Evolutionary conservation across 2,329 filamentous ascomycete genomes (phyloP), one percentile per base, ranked within the genome.

Genomic region (Diaporthe vaccinii): DNA sequence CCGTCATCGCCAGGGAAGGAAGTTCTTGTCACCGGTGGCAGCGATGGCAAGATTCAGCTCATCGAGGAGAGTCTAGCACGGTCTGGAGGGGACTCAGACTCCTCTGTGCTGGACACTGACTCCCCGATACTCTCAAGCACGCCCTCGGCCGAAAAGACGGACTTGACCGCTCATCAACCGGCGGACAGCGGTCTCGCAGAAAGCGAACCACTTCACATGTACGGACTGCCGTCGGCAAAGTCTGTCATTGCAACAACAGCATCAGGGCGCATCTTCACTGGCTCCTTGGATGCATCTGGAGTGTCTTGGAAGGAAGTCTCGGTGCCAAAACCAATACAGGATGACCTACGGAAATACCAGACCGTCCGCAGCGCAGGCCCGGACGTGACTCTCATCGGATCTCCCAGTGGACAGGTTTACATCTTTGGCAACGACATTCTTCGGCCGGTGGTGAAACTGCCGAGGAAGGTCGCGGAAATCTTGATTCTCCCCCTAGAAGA

Each of bases 11-110:
- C 39, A 15, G 36, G 20, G 1, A 75, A 36, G 31, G 69, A 67
- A 4, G 77, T 88, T 1, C 82, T 95, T 28, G 92, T 90, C 5
- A 95, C 94, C 2, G 97, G 97, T 17, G 97, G 95, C n/a, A 93
- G 94, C 15, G 97, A 99, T 83, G 93, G 95, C 22, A 91, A 88
- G 77, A 88, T 93, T 55, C 86, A 87, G 4, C 79, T 91, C n/a
- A 84, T 89, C 39, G 79, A 82, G 25, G 73, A 75, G 20, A 39
- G 49, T 22, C n/a, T 41, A 15, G 15, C 77, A 17, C 78, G 74
- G 4, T 57, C 49, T 39, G 31, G 44, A 9, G 57, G 20, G 31
- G 57, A 76, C 10, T 20, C 8, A 17, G 55, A 25, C 8, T 31
- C 73, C 25, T 39, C 70, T 9, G 36, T 75, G 22, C 57, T 53